A percentile compares a stretch with the other conserved stretches of the same genome.
Conservation (phyloP, 257 asterid species). For the Solanum bulbocastanum region DNA sequence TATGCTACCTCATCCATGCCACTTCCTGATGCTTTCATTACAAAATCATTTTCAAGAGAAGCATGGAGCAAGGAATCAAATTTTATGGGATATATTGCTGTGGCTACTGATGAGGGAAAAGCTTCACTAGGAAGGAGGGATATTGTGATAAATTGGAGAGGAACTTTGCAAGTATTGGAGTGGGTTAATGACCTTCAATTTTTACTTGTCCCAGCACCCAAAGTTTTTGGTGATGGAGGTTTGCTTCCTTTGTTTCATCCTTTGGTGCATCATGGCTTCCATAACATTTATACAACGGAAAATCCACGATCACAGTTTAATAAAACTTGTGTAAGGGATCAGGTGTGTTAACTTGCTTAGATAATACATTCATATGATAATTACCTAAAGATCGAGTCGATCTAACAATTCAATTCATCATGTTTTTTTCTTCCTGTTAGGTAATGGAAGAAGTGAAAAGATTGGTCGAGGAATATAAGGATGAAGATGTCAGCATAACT, state of each 20-base stretch:
- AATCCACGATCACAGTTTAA: not conserved
- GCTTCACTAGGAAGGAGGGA: not conserved
- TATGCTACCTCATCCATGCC: conserved; percentile 53
- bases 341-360: not conserved
- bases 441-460: not conserved
- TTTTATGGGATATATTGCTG: conserved; percentile 29
- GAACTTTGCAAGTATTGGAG: not conserved
- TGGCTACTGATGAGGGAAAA: not conserved
- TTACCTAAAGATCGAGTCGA: no score
- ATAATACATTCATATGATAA: not conserved
- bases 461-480: not conserved
- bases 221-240: not conserved
- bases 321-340: not conserved
- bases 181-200: not conserved
- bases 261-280: not conserved
- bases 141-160: not conserved
- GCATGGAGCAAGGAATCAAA: conserved; percentile 79
- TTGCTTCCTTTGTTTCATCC: not conserved
- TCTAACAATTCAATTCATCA: not conserved
- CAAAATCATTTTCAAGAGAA: conserved; percentile 55
- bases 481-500: not conserved
- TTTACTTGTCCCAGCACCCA: not conserved
- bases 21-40: conserved; percentile 57
- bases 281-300: not conserved
- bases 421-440: not conserved